Base-by-base conservation (phyloP, 1,284 basidiomycete genomes). In the Cutaneotrichosporon arboriforme region DNA sequence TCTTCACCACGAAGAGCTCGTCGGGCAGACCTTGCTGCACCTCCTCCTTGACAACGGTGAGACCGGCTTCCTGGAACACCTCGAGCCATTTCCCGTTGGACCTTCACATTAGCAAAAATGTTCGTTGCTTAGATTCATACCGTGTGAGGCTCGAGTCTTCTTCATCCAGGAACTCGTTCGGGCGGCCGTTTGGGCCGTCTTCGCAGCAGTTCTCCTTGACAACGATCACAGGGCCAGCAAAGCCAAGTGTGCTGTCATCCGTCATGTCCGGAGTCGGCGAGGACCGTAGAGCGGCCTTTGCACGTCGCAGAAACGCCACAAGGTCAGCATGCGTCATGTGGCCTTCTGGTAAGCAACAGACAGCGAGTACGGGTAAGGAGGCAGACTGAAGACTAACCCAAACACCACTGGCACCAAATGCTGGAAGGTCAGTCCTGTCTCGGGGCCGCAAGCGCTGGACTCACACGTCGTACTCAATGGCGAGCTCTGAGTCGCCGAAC, bases 321-420 rank as follows among this genome's bases (percentile, higher is more conserved):
- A 96, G 80, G 67, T 92, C 88, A 5, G 72, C 66, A 66, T 93
- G 86, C 49, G 80, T 81, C 57, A 94, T 78, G 77, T 92, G 88
- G 40, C 74, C 74, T 73, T 53, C n/a, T 15, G 7, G 36, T 55
- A 21, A 48, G 35, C 47, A 34, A 20, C 7, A 21, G 12, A n/a
- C n/a, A n/a, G n/a, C n/a, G n/a, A n/a, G n/a, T n/a, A n/a, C n/a
- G n/a, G n/a, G n/a, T n/a, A n/a, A n/a, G n/a, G n/a, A n/a, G n/a
- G n/a, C n/a, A n/a, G n/a, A n/a, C n/a, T n/a, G n/a, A n/a, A n/a
- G n/a, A 60, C 61, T 63, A 57, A n/a, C 88, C 87, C 13, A 94
- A 79, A 77, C 90, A 93, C 92, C 92, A 96, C 71, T 96, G 92
- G 65, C 89, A 90, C 92, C 89, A 91, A 54, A 93, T 81, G 2